A percentile compares a stretch with the other conserved stretches of the same genome.
Conservation (phyloP, 2,329 filamentous ascomycete genomes). For the Pezicula carpinea region DNA sequence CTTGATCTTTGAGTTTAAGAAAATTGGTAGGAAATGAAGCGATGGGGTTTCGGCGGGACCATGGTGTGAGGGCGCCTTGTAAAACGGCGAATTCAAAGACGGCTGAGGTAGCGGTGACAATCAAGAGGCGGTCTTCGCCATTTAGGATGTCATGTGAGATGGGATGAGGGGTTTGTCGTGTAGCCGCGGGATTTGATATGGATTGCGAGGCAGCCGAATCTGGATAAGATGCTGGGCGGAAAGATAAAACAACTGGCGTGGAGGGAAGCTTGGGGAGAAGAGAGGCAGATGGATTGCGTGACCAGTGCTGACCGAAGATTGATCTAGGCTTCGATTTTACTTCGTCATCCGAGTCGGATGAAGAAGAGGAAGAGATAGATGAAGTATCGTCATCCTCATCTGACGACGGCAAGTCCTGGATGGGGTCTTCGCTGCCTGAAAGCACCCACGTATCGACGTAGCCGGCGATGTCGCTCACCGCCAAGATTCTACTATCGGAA, state of each 20-base stretch:
- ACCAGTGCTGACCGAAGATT: conserved; percentile 65
- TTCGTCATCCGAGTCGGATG: conserved; percentile 37
- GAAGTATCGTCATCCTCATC: conserved; percentile 33
- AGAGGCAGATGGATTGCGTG: conserved; percentile 64
- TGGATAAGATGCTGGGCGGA: conserved; percentile 39
- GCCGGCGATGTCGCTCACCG: conserved; percentile 75
- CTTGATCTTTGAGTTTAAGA: conserved; percentile 68
- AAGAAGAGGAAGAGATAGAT: conserved; percentile 23
- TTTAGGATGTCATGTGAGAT: conserved; percentile 46
- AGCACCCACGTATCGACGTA: conserved; percentile 85
- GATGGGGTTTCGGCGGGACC: conserved; percentile 81
- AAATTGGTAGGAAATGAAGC: conserved; percentile 70
- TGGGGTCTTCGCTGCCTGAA: conserved; percentile 48
- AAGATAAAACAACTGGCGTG: conserved; percentile 63
- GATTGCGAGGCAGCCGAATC: not conserved
- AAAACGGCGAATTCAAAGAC: conserved; percentile 76
- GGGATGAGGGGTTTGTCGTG: conserved; percentile 24
- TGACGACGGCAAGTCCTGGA: conserved; percentile 30
- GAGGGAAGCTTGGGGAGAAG: conserved; percentile 65
- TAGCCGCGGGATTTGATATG: conserved; percentile 11
- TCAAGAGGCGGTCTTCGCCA: conserved; percentile 48
- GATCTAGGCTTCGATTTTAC: conserved; percentile 38
- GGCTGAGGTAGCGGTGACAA: conserved; percentile 61
- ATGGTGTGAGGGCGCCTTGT: conserved; percentile 73
- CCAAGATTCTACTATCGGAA: conserved; percentile 72